Evolutionary conservation across 2,329 filamentous ascomycete species (phyloP).

Genomic region (Nemania abortiva): DNA sequence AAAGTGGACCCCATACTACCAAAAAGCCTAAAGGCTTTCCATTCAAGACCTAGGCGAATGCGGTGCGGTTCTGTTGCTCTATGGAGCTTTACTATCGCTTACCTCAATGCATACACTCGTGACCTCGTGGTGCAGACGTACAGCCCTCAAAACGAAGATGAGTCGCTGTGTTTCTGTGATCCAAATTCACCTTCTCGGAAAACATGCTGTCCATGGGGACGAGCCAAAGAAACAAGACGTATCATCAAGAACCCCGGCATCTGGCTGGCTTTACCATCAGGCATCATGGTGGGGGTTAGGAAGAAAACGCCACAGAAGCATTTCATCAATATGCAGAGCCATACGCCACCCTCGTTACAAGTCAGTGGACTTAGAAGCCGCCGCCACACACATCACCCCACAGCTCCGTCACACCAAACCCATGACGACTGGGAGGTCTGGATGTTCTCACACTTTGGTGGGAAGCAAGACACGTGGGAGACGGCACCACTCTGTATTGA

Average conservation of each 20-base stretch:
- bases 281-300: constrained; percentile 73
- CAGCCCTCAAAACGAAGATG: constrained; percentile 63
- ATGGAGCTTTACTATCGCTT: constrained; percentile 73
- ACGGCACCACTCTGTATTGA: constrained; percentile 59
- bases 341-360: constrained; percentile 38
- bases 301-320: constrained; percentile 54
- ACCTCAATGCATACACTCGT: constrained; percentile 68
- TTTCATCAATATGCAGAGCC: constrained; percentile 37
- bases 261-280: constrained; percentile 72
- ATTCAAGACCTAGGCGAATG: constrained; percentile 64
- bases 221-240: constrained; percentile 64
- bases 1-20: constrained; percentile 68
- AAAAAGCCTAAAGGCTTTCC: constrained; percentile 71
- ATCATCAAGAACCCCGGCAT: constrained; percentile 71
- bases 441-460: constrained; percentile 61
- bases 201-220: constrained; percentile 64
- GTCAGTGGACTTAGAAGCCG: constrained; percentile 48
- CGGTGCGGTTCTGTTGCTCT: constrained; percentile 68
- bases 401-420: constrained; percentile 37
- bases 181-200: constrained; percentile 55
- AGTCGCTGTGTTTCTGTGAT: constrained; percentile 69
- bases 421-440: constrained; percentile 66
- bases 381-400: constrained; percentile 42
- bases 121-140: constrained; percentile 76
- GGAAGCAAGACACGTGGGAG: constrained; percentile 59